Evolutionary conservation across 305 asterid species (phyloP), one percentile per base, ranked within the genome.

Genomic region (Fraxinus sp.): DNA sequence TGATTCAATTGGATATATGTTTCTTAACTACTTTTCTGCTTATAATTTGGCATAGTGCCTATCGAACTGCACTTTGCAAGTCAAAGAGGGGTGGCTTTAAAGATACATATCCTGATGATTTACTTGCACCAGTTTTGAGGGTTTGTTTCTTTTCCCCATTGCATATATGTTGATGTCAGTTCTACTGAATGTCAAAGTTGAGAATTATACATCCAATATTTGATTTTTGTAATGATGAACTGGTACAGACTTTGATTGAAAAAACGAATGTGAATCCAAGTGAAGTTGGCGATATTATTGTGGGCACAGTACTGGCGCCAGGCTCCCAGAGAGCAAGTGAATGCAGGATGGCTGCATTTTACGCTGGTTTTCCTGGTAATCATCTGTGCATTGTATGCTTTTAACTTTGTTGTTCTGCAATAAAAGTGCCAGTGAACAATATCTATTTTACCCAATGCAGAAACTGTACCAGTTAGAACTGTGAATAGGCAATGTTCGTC

Each of bases 301-400:
- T 96, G 62, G 99, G 99, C 82, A 81, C 98, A 0, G 99, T 96
- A 78, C 84, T 96, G 88, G 99, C 98, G 37, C 97, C 98, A 0
- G 99, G 99, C 52, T 92, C 98, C 81, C 97, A 91, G 83, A 91
- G 99, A 89, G 99, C 99, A 71, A 93, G 95, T 74, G 99, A 96
- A 86, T 96, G 99, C 92, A 92, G 98, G 85, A 96, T 94, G 98
- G 99, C 99, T 89, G 98, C 98, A 77, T 96, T 96, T 84, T 96
- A 91, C 93, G 99, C 99, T 13, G 98, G 99, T 83, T 96, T 94
- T 88, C 99, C 99, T 75, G 99, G 99, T 93, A 89, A 59, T 14
- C 55, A 49, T 73, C 33, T 41, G 32, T 18, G 32, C 39, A 4
- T 14, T 41, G 70, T 74, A 49, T 9, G 43, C 43, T 55, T 39